Evolutionary conservation across 345 rosid species (phyloP), one percentile per base, ranked within the genome.

Genomic region (Conringia planisiliqua): DNA sequence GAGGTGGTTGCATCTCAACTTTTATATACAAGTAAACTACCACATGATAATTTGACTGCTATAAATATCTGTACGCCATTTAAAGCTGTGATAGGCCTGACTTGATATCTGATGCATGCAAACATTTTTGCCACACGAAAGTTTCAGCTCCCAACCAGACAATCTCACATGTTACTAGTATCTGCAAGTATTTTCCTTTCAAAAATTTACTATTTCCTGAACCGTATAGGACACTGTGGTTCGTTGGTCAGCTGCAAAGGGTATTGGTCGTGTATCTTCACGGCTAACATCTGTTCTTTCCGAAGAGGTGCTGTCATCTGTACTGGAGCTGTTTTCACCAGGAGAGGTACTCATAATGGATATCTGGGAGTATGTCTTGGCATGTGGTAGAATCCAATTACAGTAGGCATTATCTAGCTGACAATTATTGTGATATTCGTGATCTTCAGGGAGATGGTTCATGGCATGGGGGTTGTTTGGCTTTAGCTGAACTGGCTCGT

Each of bases 171-270:
- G 73, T 46, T 59, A 27, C 43, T 68, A 48, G 46, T 16, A 50
- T 51, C 8, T 48, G 36, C 27, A 74, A 46, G 60, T 44, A 38
- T 58, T 67, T 6, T 10, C 60, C 33, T 78, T 38, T 50, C 8
- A 3, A 17, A 62, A 3, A 3, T 33, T 61, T n/a, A 64, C 43
- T 57, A 16, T 54, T 48, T 70, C 8, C 18, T 67, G 36, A 77
- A 71, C 33, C 20, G 46, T 85, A 73, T 71, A 95, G 99, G 97
- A 95, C 80, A 95, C 99, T 0, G 93, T 92, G 78, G 99, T 95
- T 62, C 97, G 97, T 24, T 95, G 99, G 99, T 95, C 99, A 79
- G 96, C 99, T 77, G 99, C 97, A 27, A 95, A 95, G 84, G 99
- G 99, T 66, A 71, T 92, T 51, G 99, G 99, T 58, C 96, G 97